Conservation (phyloP, 805 yeast species). For the Zygosaccharomyces siamensis region DNA sequence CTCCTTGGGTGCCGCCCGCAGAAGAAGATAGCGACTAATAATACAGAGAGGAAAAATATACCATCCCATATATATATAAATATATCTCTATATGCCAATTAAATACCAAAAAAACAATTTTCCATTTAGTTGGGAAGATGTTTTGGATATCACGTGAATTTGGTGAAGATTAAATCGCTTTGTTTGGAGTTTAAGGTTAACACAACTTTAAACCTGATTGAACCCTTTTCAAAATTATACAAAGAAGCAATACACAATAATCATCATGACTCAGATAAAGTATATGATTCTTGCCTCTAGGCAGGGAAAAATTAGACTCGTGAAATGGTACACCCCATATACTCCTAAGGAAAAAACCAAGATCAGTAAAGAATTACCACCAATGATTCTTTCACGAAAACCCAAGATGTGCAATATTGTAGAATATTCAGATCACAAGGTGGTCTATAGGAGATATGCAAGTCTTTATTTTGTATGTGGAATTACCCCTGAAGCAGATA, state of each 20-base stretch:
- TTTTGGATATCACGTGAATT: constrained; percentile 4
- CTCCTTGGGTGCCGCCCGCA: constrained; percentile 56
- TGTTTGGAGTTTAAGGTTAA: constrained; percentile 1
- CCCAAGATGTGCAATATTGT: constrained; percentile 94
- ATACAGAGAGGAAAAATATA: background rate
- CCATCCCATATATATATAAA: background rate
- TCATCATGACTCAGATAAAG: constrained; percentile 44
- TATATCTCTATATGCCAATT: background rate
- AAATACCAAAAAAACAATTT: background rate
- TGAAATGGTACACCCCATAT: constrained; percentile 87
- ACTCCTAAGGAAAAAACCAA: constrained; percentile 82
- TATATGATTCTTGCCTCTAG: constrained; percentile 79
- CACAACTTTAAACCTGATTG: background rate
- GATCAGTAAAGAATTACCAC: constrained; percentile 79
- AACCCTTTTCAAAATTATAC: background rate
- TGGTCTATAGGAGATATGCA: constrained; percentile 90
- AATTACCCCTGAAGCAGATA: constrained; percentile 48
- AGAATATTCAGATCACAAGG: constrained; percentile 70
- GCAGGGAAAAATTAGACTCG: constrained; percentile 90
- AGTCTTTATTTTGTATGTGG: constrained; percentile 88
- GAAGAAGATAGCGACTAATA: constrained; percentile 33
- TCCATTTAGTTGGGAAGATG: background rate
- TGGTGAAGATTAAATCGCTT: background rate
- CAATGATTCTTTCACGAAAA: constrained; percentile 76
- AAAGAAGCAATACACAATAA: background rate